Base-by-base conservation (phyloP, 345 rosid genomes). In the Eucalyptus regnans region DNA sequence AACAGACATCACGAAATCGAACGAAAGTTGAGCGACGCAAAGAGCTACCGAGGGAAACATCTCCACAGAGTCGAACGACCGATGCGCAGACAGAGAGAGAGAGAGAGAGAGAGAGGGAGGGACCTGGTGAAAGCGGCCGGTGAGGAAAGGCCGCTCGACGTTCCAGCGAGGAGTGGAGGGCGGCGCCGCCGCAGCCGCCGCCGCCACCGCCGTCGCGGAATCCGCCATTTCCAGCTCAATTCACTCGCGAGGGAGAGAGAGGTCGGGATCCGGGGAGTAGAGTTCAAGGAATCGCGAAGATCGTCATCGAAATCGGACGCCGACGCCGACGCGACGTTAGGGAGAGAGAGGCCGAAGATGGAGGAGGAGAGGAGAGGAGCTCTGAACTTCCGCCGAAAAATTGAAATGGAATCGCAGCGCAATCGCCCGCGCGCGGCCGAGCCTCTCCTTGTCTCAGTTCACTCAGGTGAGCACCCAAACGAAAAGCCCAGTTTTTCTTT, bases 91-190 rank as follows among this genome's bases (percentile, higher is more conserved):
- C 7, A 79, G 86, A 31, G 71, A 76, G 48, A 76, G 86, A 81
- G 54, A 76, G 86, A 81, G 54, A 33, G 89, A 60, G 29, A 25
- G 71, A 54, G 88, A 80, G 50, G 25, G 86, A 80, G 52, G 31
- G 83, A 48, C 98, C 97, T 96, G 97, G 86, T 93, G 97, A 90
- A 96, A 95, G 89, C 95, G 99, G 90, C 99, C 99, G 60, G 97
- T 96, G 93, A 97, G 99, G 91, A 95, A 96, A 14, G 99, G 99
- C 31, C 99, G 91, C 62, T 97, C 99, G 84, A 96, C 90, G 91
- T 96, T 97, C 99, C 97, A 97, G 88, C 95, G 98, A 91, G 99
- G 99, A 31, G 97, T 97, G 25, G 96, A 92, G 79, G 99, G 97
- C 43, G 95, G 87, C 48, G 97, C 23, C 92, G 90, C 91, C 29